Conservation (phyloP, 371 early-diverging fungal species). For the Apophysomyces elegans region DNA sequence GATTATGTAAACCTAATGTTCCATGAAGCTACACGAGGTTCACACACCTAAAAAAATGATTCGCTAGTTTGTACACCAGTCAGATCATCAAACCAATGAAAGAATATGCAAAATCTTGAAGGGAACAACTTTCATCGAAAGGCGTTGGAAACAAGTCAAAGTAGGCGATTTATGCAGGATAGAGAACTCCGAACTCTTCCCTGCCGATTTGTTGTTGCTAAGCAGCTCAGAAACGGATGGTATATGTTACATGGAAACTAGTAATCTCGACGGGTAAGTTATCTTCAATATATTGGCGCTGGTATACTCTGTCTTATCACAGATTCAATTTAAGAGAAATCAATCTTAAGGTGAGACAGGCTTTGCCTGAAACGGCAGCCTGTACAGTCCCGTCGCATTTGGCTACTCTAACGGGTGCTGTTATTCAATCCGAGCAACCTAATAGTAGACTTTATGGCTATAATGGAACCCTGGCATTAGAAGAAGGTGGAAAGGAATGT, state of each 20-base stretch:
- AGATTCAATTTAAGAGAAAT: constrained; percentile 63
- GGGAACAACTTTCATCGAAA: constrained; percentile 58
- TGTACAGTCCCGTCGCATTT: constrained; percentile 59
- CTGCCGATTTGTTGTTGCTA: constrained; percentile 85
- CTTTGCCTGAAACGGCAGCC: constrained; percentile 67
- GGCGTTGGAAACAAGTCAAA: constrained; percentile 68
- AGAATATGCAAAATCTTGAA: constrained; percentile 61
- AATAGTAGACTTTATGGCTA: constrained; percentile 83
- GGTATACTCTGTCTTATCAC: not conserved
- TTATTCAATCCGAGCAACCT: constrained; percentile 73
- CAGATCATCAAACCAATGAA: constrained; percentile 72
- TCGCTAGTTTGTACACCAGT: constrained; percentile 44
- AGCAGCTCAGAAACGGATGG: constrained; percentile 81
- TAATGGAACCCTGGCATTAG: constrained; percentile 68
- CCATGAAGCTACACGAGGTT: not conserved
- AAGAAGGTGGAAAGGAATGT: constrained; percentile 55
- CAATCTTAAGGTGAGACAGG: constrained; percentile 88
- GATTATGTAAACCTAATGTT: constrained; percentile 70
- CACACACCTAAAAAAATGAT: not conserved
- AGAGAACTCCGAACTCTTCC: constrained; percentile 79
- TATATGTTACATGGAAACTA: constrained; percentile 90
- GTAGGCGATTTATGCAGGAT: constrained; percentile 91
- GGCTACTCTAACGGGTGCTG: constrained; percentile 49
- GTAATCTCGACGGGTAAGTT: constrained; percentile 82
- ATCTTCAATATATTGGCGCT: not conserved